These are phyloP conservation scores for Penicillium cataractarum DNA, from an alignment of 495 filamentous ascomycete genomes.

Conservation along the genomic window DNA sequence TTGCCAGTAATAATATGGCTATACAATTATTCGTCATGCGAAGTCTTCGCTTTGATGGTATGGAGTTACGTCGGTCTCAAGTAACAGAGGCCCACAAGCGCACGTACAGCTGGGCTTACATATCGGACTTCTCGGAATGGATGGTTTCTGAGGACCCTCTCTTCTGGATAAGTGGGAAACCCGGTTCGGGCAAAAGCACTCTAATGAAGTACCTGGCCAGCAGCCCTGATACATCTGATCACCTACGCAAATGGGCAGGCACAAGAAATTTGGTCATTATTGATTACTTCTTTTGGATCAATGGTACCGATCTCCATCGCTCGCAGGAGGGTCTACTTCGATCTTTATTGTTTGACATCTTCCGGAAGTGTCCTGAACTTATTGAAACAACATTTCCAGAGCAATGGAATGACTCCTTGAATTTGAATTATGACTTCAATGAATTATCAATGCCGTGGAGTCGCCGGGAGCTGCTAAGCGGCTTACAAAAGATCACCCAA, in stretches of 20 bases:
- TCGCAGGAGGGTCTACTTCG: not conserved
- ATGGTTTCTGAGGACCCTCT: not conserved
- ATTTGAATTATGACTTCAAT: not conserved
- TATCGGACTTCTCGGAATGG: not conserved
- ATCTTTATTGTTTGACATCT: not conserved
- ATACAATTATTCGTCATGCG: not conserved
- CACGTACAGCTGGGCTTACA: not conserved
- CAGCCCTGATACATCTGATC: not conserved
- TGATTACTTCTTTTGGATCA: not conserved
- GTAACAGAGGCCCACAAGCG: not conserved
- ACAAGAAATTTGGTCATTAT: not conserved
- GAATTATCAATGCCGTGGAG: not conserved
- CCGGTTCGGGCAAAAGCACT: not conserved
- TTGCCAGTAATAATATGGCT: not conserved
- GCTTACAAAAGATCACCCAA: not conserved
- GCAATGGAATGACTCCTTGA: not conserved
- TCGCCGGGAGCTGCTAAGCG: not conserved
- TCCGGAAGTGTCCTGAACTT: not conserved
- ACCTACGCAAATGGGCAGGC: not conserved
- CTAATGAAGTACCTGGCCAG: not conserved
- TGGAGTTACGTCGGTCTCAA: not conserved
- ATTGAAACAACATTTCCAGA: not conserved
- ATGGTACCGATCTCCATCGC: not conserved
- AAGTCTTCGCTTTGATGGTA: not conserved
- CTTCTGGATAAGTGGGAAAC: not conserved